Evolutionary conservation across 495 filamentous ascomycete genomes (phyloP).

Genomic region (Penicillium verhagenii): DNA sequence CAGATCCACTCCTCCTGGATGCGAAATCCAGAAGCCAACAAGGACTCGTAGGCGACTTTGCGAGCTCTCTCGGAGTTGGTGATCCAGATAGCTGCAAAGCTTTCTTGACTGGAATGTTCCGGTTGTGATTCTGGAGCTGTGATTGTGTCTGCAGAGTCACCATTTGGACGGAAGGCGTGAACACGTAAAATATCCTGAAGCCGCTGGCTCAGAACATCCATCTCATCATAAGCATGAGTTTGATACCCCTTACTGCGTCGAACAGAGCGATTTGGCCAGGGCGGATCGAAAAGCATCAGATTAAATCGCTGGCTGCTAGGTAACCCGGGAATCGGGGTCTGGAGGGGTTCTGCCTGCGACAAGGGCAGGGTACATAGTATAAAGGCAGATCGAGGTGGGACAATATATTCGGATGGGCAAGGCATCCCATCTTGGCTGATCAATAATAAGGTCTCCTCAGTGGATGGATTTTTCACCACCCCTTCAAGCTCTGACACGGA

Average conservation of each 20-base stretch:
- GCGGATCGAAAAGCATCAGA: constrained; percentile 84
- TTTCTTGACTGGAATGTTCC: constrained; percentile 15
- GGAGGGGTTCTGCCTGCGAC: constrained; percentile 6
- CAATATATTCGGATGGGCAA: constrained; percentile 19
- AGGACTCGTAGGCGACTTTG: constrained; percentile 57
- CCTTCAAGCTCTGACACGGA: constrained; percentile 29
- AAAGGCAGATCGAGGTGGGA: constrained; percentile 56
- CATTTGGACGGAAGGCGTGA: constrained; percentile 21
- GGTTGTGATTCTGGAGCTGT: background rate
- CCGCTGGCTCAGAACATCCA: constrained; percentile 26
- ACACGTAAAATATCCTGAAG: constrained; percentile 30
- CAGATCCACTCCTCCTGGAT: constrained; percentile 85
- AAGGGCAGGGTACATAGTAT: constrained; percentile 41
- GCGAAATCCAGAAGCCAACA: constrained; percentile 62
- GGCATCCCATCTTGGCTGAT: background rate
- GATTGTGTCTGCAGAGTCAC: background rate
- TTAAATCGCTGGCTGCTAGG: constrained; percentile 55
- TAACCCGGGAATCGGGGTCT: constrained; percentile 28
- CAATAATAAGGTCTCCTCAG: constrained; percentile 11
- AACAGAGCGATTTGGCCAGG: constrained; percentile 91
- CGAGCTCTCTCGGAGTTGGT: constrained; percentile 71
- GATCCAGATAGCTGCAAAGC: constrained; percentile 72
- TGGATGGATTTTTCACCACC: constrained; percentile 37
- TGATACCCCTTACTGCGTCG: constrained; percentile 66
- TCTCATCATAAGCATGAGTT: constrained; percentile 44